phyloP scores from a whole-genome alignment of 129 eudicot species.

The Cynara cardunculus region DNA sequence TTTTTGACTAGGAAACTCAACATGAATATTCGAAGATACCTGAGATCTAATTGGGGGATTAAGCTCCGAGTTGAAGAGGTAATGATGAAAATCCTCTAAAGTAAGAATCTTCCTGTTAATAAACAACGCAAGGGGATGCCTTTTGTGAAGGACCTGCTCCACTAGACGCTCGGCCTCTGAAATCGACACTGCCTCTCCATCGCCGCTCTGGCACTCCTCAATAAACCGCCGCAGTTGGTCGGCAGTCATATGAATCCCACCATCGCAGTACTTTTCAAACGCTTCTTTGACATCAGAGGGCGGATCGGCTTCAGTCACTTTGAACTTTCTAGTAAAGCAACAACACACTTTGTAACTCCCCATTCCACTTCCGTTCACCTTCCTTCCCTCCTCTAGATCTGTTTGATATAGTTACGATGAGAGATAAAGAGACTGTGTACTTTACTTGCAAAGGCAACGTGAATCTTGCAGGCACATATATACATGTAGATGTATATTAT shows the following conservation, averaged over 20 bases:
- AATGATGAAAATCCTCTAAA: conserved; percentile 74
- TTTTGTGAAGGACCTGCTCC: conserved; percentile 53
- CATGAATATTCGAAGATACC: conserved; percentile 25
- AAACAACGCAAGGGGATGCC: conserved; percentile 51
- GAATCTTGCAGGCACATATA: neutral
- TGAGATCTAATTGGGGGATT: conserved; percentile 61
- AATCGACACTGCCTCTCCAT: conserved; percentile 25
- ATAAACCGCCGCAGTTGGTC: conserved; percentile 65
- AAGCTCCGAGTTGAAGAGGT: conserved; percentile 62
- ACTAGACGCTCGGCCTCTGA: conserved; percentile 45
- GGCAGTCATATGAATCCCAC: conserved; percentile 56
- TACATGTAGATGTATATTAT: neutral
- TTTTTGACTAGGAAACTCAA: neutral
- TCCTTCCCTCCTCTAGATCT: conserved; percentile 20
- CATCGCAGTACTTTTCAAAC: conserved; percentile 49
- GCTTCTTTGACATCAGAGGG: conserved; percentile 60
- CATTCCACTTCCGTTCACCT: conserved; percentile 26
- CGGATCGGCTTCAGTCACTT: conserved; percentile 55
- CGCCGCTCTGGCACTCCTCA: conserved; percentile 46
- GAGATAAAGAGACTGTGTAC: conserved; percentile 4
- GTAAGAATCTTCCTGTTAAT: conserved; percentile 54
- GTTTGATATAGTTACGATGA: neutral
- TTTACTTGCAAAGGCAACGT: conserved; percentile 13
- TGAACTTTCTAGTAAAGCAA: conserved; percentile 68
- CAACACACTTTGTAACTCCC: conserved; percentile 81